phyloP scores from a whole-genome alignment of 352 stramenopile genomes.

The Globisporangium camurandrum region DNA sequence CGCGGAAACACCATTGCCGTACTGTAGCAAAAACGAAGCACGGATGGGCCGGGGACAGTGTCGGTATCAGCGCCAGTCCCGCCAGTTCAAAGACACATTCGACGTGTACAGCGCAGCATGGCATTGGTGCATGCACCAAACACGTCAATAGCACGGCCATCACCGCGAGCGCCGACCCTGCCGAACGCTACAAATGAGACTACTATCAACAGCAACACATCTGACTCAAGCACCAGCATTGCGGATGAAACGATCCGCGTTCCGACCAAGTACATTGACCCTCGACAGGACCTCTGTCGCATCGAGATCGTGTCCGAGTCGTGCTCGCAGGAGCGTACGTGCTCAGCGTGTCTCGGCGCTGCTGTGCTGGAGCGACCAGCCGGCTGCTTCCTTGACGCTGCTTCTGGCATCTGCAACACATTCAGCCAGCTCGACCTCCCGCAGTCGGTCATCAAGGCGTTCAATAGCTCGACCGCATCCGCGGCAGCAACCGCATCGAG shows the following conservation, averaged over 20 bases:
- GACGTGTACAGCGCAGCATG: background rate
- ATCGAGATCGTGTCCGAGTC: constrained; percentile 8
- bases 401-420: constrained; percentile 5
- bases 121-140: background rate
- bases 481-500: background rate
- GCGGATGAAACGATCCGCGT: background rate
- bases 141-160: background rate
- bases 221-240: background rate
- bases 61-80: no score
- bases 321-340: constrained; percentile 38
- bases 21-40: no score
- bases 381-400: constrained; percentile 21
- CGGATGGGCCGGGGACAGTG: no score
- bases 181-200: background rate
- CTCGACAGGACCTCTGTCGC: constrained; percentile 4
- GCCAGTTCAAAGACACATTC: background rate
- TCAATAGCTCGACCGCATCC: background rate
- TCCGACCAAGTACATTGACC: background rate
- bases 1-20: no score
- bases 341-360: constrained; percentile 56
- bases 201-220: background rate
- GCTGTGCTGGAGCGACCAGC: background rate
- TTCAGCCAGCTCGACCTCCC: constrained; percentile 4
- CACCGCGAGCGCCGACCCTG: background rate
- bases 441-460: background rate